phyloP scores from a whole-genome alignment of 495 filamentous ascomycete genomes.

The Xylona heveae region DNA sequence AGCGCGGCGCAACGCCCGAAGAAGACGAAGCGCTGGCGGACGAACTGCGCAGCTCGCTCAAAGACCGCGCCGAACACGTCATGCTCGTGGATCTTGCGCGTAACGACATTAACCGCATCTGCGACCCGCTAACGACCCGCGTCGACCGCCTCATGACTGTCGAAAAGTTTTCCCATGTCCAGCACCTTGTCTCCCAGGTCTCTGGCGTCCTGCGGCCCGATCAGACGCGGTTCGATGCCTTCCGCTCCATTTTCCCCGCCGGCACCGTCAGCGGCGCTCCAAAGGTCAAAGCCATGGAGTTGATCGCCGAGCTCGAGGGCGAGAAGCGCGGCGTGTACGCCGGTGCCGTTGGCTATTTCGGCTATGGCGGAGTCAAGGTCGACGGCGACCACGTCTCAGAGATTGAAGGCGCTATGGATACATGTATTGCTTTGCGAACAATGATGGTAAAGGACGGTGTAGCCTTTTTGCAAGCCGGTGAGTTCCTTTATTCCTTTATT shows the following conservation, averaged over 20 bases:
- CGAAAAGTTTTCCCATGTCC: constrained; percentile 87
- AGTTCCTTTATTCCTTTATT: constrained; percentile 7
- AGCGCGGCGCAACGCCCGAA: constrained; percentile 55
- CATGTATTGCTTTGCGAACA: constrained; percentile 90
- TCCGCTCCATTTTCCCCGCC: constrained; percentile 88
- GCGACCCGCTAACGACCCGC: constrained; percentile 68
- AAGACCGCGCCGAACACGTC: constrained; percentile 93
- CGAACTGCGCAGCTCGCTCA: constrained; percentile 57
- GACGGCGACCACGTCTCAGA: constrained; percentile 12
- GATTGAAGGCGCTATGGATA: constrained; percentile 92
- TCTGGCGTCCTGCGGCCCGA: constrained; percentile 63
- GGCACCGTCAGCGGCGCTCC: constrained; percentile 88
- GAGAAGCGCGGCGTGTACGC: constrained; percentile 94
- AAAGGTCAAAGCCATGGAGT: constrained; percentile 89
- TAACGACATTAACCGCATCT: constrained; percentile 92
- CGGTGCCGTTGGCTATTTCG: constrained; percentile 90
- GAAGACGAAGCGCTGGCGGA: constrained; percentile 65
- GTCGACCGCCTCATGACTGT: constrained; percentile 93
- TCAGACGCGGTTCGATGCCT: constrained; percentile 86
- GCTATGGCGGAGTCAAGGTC: constrained; percentile 35
- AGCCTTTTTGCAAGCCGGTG: constrained; percentile 75
- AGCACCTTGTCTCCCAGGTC: constrained; percentile 90
- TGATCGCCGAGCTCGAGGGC: constrained; percentile 81
- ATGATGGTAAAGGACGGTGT: constrained; percentile 86
- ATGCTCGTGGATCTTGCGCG: constrained; percentile 97